These are phyloP conservation scores for Pichia norvegensis DNA, from an alignment of 1,139 yeast genomes.

Conservation along the genomic window DNA sequence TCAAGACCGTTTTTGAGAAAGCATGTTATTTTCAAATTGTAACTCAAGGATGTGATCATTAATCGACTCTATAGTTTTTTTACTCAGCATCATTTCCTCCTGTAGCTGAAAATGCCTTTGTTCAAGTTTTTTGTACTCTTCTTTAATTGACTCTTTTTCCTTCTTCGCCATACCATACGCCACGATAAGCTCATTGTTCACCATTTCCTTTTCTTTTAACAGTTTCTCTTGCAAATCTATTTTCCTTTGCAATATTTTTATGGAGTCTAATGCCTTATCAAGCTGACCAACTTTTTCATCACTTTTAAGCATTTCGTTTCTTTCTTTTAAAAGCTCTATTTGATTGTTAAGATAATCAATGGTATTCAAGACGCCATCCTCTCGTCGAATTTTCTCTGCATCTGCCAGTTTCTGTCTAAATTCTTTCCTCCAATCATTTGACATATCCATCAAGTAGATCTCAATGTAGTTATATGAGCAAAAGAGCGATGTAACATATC, in stretches of 20 bases:
- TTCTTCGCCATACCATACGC: constrained; percentile 18
- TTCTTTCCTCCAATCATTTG: constrained; percentile 17
- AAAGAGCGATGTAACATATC: no score
- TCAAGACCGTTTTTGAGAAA: neutral
- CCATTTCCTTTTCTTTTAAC: constrained; percentile 11
- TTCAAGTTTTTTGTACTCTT: constrained; percentile 26
- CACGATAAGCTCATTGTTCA: constrained; percentile 13
- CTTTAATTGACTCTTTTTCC: constrained; percentile 19
- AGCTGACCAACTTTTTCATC: constrained; percentile 5
- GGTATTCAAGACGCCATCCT: neutral
- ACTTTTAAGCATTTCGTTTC: constrained; percentile 1
- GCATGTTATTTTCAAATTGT: constrained; percentile 63
- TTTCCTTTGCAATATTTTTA: constrained; percentile 7
- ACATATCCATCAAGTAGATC: neutral
- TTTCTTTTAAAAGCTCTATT: neutral
- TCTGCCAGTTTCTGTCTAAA: neutral
- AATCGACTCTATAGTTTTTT: constrained; percentile 49
- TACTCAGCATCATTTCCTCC: constrained; percentile 47
- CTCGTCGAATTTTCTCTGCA: neutral
- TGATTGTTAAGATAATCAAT: constrained; percentile 5
- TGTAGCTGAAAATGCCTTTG: constrained; percentile 31
- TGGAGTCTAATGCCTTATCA: constrained; percentile 12
- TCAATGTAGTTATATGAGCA: no score
- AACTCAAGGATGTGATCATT: constrained; percentile 66
- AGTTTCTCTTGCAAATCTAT: constrained; percentile 4